These are phyloP conservation scores for Gastrolobium villosum DNA, from an alignment of 306 rosid species.

Conservation along the genomic window DNA sequence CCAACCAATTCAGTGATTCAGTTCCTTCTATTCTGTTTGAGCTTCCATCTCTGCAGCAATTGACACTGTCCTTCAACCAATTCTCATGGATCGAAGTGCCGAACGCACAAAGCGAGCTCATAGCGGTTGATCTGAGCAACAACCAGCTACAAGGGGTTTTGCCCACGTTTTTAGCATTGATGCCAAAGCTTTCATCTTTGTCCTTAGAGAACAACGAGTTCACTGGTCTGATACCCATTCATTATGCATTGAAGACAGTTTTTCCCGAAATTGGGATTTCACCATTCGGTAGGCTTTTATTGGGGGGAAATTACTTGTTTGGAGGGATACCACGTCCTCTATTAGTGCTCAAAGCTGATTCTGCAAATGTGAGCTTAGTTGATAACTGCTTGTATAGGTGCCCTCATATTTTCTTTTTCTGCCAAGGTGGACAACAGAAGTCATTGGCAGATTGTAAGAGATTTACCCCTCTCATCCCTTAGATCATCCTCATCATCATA, in stretches of 20 bases:
- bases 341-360: slow-evolving; percentile 61
- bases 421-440: slow-evolving; percentile 82
- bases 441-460: slow-evolving; percentile 56
- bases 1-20: slow-evolving; percentile 60
- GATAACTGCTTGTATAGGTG: slow-evolving; percentile 80
- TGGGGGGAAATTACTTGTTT: slow-evolving; percentile 76
- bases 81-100: slow-evolving; percentile 61
- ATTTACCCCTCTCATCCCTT: slow-evolving; percentile 61
- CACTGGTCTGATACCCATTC: slow-evolving; percentile 77
- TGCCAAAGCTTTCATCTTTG: slow-evolving; percentile 83
- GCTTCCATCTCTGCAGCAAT: slow-evolving; percentile 75
- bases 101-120: slow-evolving; percentile 52
- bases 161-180: slow-evolving; percentile 65
- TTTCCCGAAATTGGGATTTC: slow-evolving; percentile 60
- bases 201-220: slow-evolving; percentile 78
- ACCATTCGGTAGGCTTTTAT: slow-evolving; percentile 68
- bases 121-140: slow-evolving; percentile 80
- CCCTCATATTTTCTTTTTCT: slow-evolving; percentile 75
- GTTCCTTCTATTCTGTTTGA: slow-evolving; percentile 66
- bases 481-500: neutral
- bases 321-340: slow-evolving; percentile 78
- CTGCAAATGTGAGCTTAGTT: slow-evolving; percentile 69
- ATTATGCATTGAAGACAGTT: slow-evolving; percentile 74
- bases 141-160: slow-evolving; percentile 65
- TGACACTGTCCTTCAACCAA: slow-evolving; percentile 73